A percentile compares a stretch with the other conserved stretches of the same genome.
These are phyloP conservation scores for Boletus fagicola DNA, from an alignment of 768 basidiomycete species.

Conservation along the genomic window DNA sequence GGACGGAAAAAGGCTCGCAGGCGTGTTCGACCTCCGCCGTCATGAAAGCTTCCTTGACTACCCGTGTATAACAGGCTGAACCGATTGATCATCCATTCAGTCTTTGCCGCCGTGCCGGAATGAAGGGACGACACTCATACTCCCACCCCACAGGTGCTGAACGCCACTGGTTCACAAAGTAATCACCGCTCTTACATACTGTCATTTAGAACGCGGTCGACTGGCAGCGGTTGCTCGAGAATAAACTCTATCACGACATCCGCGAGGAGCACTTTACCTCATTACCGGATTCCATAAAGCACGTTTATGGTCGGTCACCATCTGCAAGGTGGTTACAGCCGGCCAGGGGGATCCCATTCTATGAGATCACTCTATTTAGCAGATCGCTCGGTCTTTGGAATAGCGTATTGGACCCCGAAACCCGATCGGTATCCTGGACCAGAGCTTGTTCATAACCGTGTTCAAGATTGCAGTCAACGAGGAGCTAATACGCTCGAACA, in stretches of 20 bases:
- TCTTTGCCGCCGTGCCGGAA: not conserved
- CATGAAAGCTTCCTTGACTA: not conserved
- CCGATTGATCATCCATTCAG: not conserved
- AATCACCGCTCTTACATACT: slow-evolving; percentile 13
- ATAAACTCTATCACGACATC: not conserved
- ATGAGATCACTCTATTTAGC: not conserved
- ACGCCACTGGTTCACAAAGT: slow-evolving; percentile 15
- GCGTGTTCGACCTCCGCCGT: not conserved
- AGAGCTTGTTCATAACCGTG: slow-evolving; percentile 12
- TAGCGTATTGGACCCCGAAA: not conserved
- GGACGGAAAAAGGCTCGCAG: not conserved
- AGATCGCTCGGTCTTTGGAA: not conserved
- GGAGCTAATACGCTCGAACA: too few species aligned
- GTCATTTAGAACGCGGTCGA: slow-evolving; percentile 16
- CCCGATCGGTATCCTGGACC: not conserved
- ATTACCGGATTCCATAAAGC: slow-evolving; percentile 13
- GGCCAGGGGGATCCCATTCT: not conserved
- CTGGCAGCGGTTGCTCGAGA: slow-evolving; percentile 24
- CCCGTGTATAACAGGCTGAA: not conserved
- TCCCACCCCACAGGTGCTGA: slow-evolving; percentile 26
- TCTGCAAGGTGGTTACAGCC: not conserved
- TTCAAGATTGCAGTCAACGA: slow-evolving; percentile 13
- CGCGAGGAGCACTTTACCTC: slow-evolving; percentile 23
- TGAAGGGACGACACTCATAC: slow-evolving; percentile 28
- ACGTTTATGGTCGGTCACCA: slow-evolving; percentile 27